These are phyloP conservation scores for Lipomyces chichibuensis DNA, from an alignment of 805 yeast species.

Conservation along the genomic window DNA sequence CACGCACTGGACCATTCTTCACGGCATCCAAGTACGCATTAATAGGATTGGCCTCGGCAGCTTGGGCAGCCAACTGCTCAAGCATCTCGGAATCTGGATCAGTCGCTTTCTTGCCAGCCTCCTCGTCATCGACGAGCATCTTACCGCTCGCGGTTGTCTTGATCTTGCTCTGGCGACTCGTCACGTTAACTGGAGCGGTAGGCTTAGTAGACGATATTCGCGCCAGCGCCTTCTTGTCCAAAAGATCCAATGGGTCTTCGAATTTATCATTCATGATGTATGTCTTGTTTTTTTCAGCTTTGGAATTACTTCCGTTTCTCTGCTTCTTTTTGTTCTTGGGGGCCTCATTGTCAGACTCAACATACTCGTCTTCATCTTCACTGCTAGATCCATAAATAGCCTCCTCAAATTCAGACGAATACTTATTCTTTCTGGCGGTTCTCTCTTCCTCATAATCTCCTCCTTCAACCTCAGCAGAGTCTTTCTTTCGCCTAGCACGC, in stretches of 20 bases:
- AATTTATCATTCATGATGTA: conserved; percentile 67
- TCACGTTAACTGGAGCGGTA: conserved; percentile 50
- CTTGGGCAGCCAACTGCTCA: conserved; percentile 46
- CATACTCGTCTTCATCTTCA: conserved; percentile 58
- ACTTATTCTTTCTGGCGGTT: conserved; percentile 49
- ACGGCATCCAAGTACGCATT: conserved; percentile 95
- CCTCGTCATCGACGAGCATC: conserved; percentile 58
- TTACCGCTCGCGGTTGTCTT: conserved; percentile 64
- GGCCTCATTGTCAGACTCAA: conserved; percentile 50
- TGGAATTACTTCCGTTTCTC: conserved; percentile 34
- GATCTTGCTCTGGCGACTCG: conserved; percentile 40
- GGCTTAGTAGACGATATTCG: conserved; percentile 90
- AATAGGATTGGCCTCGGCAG: conserved; percentile 57
- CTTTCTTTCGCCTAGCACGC: conserved; percentile 76
- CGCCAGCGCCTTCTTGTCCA: conserved; percentile 81
- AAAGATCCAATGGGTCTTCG: conserved; percentile 81
- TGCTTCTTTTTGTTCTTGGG: conserved; percentile 27
- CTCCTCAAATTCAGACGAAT: conserved; percentile 87
- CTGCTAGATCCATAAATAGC: conserved; percentile 79
- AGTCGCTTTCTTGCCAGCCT: conserved; percentile 30
- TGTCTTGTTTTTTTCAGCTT: conserved; percentile 48
- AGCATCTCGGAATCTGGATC: conserved; percentile 50
- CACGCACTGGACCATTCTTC: conserved; percentile 88
- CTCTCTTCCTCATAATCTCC: conserved; percentile 40
- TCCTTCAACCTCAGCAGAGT: conserved; percentile 31